These are phyloP conservation scores for Chlamydomonas asymmetrica DNA, from an alignment of 139 green algal species.

Conservation along the genomic window DNA sequence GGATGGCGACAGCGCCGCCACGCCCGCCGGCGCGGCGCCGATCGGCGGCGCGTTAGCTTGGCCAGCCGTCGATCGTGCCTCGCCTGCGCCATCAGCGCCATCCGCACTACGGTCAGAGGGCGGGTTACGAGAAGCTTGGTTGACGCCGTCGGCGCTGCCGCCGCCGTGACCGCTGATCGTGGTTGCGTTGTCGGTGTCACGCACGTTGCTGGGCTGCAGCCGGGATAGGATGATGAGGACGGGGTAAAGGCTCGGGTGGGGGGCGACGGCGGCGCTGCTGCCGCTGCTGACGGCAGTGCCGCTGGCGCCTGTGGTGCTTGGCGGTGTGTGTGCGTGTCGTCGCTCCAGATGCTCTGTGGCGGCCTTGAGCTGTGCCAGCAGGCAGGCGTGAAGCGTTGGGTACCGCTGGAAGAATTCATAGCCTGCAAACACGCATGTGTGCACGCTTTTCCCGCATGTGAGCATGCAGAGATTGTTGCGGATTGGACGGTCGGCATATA, in stretches of 20 bases:
- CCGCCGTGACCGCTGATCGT: no score
- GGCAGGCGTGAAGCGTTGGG: slow-evolving; percentile 80
- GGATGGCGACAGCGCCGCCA: slow-evolving; percentile 48
- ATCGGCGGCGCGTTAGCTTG: neutral
- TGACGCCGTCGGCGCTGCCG: no score
- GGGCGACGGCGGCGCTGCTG: neutral
- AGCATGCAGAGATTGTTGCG: no score
- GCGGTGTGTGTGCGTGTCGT: neutral
- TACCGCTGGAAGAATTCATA: slow-evolving; percentile 86
- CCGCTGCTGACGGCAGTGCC: neutral
- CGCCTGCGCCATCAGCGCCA: no score
- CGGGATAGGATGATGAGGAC: slow-evolving; percentile 83
- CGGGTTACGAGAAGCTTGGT: no score
- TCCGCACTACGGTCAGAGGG: no score
- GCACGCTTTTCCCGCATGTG: neutral
- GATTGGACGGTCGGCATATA: no score
- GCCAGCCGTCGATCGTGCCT: no score
- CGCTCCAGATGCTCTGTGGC: slow-evolving; percentile 35
- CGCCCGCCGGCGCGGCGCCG: neutral
- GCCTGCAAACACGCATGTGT: slow-evolving; percentile 29
- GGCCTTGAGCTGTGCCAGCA: slow-evolving; percentile 60
- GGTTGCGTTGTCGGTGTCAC: no score
- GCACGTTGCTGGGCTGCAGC: slow-evolving; percentile 50
- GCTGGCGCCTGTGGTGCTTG: neutral
- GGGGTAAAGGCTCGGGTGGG: slow-evolving; percentile 80